A percentile compares a stretch with the other conserved stretches of the same genome.
These are phyloP conservation scores for Nothomitra cinnamomea DNA, from an alignment of 2,329 filamentous ascomycete species.

Conservation along the genomic window DNA sequence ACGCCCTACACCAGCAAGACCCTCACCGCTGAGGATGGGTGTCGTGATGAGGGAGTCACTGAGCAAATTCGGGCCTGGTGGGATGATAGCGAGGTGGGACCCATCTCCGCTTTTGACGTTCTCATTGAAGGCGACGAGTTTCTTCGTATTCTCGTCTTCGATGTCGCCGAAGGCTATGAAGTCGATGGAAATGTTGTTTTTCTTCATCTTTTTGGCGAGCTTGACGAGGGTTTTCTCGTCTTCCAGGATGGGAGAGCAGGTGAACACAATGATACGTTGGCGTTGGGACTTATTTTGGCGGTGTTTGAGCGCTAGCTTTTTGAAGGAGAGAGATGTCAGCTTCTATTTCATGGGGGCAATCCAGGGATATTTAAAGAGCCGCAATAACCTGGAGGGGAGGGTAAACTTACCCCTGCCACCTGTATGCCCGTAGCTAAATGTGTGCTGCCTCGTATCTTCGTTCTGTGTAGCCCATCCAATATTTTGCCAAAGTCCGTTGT, in stretches of 20 bases:
- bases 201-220: conserved; percentile 97
- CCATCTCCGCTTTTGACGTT: conserved; percentile 82
- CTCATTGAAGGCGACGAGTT: conserved; percentile 85
- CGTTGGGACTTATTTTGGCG: conserved; percentile 94
- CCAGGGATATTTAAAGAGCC: too few relatives aligned
- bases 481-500: conserved; percentile 95
- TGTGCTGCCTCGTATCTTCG: conserved; percentile 77
- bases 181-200: conserved; percentile 84
- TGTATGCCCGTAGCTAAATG: conserved; percentile 90
- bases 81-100: conserved; percentile 79
- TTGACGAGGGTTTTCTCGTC: conserved; percentile 76
- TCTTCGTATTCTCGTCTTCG: conserved; percentile 72
- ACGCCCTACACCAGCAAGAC: conserved; percentile 40
- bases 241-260: conserved; percentile 82
- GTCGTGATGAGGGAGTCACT: conserved; percentile 83
- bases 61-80: conserved; percentile 77
- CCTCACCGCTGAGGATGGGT: conserved; percentile 77
- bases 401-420: conserved; percentile 81
- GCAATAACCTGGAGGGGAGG: too few relatives aligned
- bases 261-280: conserved; percentile 92
- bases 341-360: conserved; percentile 10
- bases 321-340: too few relatives aligned
- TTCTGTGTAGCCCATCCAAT: conserved; percentile 77
- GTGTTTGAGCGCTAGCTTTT: conserved; percentile 85
- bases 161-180: conserved; percentile 91